These are phyloP conservation scores for Debaryomyces sp. DNA, from an alignment of 1,139 yeast species.

Conservation along the genomic window DNA sequence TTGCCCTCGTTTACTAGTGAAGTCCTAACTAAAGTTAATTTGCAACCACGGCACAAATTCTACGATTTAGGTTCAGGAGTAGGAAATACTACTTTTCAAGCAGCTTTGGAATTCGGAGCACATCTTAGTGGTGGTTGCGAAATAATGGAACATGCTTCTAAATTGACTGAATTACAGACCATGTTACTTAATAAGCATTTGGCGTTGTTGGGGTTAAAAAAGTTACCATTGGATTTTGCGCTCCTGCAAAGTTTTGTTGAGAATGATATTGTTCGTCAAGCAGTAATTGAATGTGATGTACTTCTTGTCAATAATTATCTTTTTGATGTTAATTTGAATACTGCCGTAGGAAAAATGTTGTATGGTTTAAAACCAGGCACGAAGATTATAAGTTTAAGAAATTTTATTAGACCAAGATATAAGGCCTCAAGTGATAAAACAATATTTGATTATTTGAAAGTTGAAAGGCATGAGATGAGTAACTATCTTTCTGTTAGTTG, in stretches of 20 bases:
- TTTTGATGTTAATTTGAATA: slow-evolving; percentile 73
- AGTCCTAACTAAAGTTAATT: slow-evolving; percentile 64
- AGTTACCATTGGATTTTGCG: slow-evolving; percentile 60
- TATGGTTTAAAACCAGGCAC: slow-evolving; percentile 70
- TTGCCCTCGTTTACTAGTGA: slow-evolving; percentile 76
- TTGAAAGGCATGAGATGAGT: slow-evolving; percentile 66
- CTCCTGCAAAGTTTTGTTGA: slow-evolving; percentile 72
- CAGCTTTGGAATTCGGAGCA: slow-evolving; percentile 85
- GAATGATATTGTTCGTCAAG: slow-evolving; percentile 55
- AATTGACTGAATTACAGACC: slow-evolving; percentile 62
- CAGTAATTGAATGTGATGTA: slow-evolving; percentile 67
- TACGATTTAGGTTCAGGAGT: slow-evolving; percentile 94
- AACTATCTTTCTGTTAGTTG: slow-evolving; percentile 78
- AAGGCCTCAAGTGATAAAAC: slow-evolving; percentile 59
- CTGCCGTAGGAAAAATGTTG: slow-evolving; percentile 66
- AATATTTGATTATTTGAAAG: slow-evolving; percentile 62
- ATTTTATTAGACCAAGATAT: slow-evolving; percentile 65
- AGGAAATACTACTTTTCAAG: slow-evolving; percentile 89
- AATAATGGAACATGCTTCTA: slow-evolving; percentile 80
- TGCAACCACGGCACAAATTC: slow-evolving; percentile 58
- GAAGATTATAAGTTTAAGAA: slow-evolving; percentile 75
- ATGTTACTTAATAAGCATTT: slow-evolving; percentile 61
- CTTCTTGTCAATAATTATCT: slow-evolving; percentile 81
- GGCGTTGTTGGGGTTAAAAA: slow-evolving; percentile 61
- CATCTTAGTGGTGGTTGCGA: slow-evolving; percentile 83